A percentile compares a stretch with the other conserved stretches of the same genome.
phyloP scores from a whole-genome alignment of 2,329 filamentous ascomycete species.

The Botrytis squamosa region DNA sequence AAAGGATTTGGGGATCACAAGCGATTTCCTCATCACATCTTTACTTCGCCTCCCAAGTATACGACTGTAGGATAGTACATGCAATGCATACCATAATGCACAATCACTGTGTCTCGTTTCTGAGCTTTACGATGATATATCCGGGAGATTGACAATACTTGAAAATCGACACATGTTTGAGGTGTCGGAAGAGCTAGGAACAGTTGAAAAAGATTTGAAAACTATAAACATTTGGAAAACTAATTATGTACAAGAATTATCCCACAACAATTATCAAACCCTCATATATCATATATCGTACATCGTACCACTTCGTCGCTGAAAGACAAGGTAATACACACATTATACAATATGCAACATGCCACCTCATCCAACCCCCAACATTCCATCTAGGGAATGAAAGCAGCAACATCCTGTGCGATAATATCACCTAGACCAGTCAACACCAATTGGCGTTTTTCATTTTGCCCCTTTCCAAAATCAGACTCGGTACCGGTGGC shows the following conservation, averaged over 20 bases:
- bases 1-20: background rate
- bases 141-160: background rate
- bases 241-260: background rate
- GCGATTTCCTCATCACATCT: background rate
- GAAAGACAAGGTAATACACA: background rate
- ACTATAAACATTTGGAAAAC: background rate
- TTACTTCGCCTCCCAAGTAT: background rate
- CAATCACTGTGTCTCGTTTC: background rate
- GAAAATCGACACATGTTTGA: background rate
- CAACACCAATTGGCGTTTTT: background rate
- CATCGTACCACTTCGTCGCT: background rate
- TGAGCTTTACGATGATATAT: background rate
- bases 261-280: background rate
- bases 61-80: background rate
- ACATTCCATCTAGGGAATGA: background rate
- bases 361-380: background rate
- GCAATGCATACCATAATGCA: background rate
- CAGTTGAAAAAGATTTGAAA: background rate
- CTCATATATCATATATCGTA: background rate
- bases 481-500: background rate
- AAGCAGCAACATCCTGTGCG: background rate
- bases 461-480: background rate
- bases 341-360: background rate
- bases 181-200: background rate
- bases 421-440: background rate